Base-by-base conservation (phyloP, 1,284 basidiomycete species). In the Kalmanozyma brasiliensis region DNA sequence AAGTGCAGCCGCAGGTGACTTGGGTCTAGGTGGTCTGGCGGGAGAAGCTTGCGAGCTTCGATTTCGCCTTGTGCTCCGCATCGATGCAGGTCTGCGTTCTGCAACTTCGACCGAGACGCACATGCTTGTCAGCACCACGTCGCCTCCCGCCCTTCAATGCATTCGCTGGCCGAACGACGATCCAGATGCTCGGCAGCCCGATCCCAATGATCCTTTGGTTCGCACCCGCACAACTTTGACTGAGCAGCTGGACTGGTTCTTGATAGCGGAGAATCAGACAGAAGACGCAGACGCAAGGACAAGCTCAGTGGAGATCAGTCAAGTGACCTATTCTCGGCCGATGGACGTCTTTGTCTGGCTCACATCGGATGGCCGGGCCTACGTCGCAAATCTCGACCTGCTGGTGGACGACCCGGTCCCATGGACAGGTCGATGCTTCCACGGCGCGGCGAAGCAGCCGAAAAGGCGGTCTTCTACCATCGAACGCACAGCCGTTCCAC, bases 291-390 rank as follows among this genome's bases (percentile, higher is more conserved):
- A 16, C 17, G 17, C 38, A 19, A 30, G 23, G 24, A 33, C 24
- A 40, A 29, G 24, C n/a, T 55, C 46, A 20, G 43, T 58, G 2
- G 46, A 69, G 16, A 61, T 70, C 49, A 34, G 16, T 9, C 30
- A 60, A 11, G 55, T 76, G 22, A 52, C 62, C 30, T 67, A 80
- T 23, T 78, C 77, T 3, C 52, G 74, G 3, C 73, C 74, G 13
- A 82, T 78, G 64, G 72, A 73, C 45, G 55, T 78, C 47, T 75
- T 61, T 40, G 71, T 80, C 17, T 80, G 76, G 77, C 29, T 79
- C 52, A 69, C 74, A 3, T 70, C 68, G 4, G 77, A 79, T 34
- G 77, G 77, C 1, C 57, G 74, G 32, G 76, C 72, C 2, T 74
- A 79, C 32, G 57, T 57, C 8, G 62, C 65, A 23, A 64, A 63